A percentile compares a stretch with the other conserved stretches of the same genome.
Evolutionary conservation across 305 asterid species (phyloP).

Genomic region (Fraxinus platypoda): DNA sequence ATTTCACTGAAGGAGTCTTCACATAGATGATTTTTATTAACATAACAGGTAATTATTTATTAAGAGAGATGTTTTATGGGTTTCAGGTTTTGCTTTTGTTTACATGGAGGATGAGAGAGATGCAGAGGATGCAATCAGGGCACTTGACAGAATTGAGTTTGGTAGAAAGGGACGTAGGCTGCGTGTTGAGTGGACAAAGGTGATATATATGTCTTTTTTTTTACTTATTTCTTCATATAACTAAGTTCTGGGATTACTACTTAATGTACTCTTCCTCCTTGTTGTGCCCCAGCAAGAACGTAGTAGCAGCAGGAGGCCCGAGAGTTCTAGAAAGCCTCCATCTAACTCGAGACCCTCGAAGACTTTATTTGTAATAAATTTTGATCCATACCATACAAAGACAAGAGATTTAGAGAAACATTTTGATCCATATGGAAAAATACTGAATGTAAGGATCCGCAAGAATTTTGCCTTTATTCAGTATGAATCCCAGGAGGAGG

Average conservation of each 20-base stretch:
- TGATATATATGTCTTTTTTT: conserved; percentile 11
- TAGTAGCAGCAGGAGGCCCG: conserved; percentile 50
- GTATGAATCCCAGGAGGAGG: conserved; percentile 66
- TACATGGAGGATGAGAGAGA: conserved; percentile 86
- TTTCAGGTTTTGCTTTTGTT: conserved; percentile 71
- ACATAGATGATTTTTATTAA: conserved; percentile 2
- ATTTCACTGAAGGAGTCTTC: conserved; percentile 19
- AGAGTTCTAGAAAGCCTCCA: conserved; percentile 46
- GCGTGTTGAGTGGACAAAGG: conserved; percentile 92
- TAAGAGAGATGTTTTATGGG: conserved; percentile 10
- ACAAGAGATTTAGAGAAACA: conserved; percentile 68
- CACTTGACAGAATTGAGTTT: conserved; percentile 71
- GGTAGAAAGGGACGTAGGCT: conserved; percentile 85
- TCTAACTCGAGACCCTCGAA: conserved; percentile 55
- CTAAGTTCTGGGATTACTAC: neutral
- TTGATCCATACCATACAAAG: conserved; percentile 66
- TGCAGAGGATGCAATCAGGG: conserved; percentile 78
- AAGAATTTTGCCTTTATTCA: conserved; percentile 74
- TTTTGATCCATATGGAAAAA: conserved; percentile 69
- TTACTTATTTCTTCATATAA: neutral
- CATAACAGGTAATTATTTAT: neutral
- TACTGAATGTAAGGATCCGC: conserved; percentile 63
- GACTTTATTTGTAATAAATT: conserved; percentile 75
- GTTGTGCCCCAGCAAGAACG: conserved; percentile 63
- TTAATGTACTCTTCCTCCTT: neutral